These are phyloP conservation scores for Dioscorea zingiberensis DNA, from an alignment of 106 monocot genomes.

Conservation along the genomic window DNA sequence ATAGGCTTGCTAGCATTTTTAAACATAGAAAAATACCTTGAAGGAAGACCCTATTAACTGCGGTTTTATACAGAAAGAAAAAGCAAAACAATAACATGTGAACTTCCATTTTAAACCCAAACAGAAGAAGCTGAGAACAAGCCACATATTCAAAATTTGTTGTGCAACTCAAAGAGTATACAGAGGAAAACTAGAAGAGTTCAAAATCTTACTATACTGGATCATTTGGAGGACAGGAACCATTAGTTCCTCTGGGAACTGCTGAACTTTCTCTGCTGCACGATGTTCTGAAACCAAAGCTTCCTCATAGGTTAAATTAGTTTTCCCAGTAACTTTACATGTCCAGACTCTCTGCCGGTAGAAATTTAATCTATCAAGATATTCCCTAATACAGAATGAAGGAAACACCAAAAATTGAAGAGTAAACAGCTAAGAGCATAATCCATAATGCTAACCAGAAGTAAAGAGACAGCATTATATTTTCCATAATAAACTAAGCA, in stretches of 20 bases:
- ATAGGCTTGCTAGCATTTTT: too few relatives aligned
- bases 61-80: too few relatives aligned
- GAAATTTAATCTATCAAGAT: slow-evolving; percentile 73
- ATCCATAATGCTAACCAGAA: too few relatives aligned
- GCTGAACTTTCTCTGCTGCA: slow-evolving; percentile 74
- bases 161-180: too few relatives aligned
- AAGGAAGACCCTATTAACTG: too few relatives aligned
- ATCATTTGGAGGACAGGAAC: slow-evolving; percentile 57
- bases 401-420: slow-evolving; percentile 6
- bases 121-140: too few relatives aligned
- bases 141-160: too few relatives aligned
- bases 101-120: too few relatives aligned
- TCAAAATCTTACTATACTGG: slow-evolving; percentile 67
- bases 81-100: too few relatives aligned
- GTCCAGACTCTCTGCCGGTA: slow-evolving; percentile 87
- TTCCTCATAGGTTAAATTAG: slow-evolving; percentile 89
- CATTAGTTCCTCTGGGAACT: slow-evolving; percentile 59
- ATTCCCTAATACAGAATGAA: slow-evolving; percentile 60
- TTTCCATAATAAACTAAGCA: neutral
- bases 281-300: slow-evolving; percentile 70
- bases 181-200: neutral
- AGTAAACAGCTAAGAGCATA: neutral
- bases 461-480: too few relatives aligned
- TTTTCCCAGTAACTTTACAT: slow-evolving; percentile 82
- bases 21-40: too few relatives aligned